Evolutionary conservation across 2,329 filamentous ascomycete species (phyloP), one percentile per base, ranked within the genome.

Genomic region (Trichothecium roseum): DNA sequence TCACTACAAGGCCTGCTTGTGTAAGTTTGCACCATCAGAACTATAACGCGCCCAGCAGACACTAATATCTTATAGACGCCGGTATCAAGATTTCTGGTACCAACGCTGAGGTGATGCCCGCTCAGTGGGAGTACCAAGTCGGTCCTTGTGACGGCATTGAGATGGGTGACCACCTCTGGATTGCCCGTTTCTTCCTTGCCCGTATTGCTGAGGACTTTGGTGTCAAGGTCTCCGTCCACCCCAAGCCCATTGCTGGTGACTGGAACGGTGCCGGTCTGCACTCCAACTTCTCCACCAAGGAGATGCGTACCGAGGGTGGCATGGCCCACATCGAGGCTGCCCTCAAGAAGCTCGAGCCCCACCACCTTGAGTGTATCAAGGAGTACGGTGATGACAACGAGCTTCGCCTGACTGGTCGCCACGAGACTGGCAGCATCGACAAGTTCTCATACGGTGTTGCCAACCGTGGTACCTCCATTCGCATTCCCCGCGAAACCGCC

Each of bases 91-190:
- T 98, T 64, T 94, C 88, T 18, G 91, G 91, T 55, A 96, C 91
- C 69, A 98, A 98, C 64, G 91, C 91, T 47, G 91, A 98, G 74
- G 91, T 98, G 55, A 94, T 95, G 84, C 84, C 87, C 45, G 87
- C 84, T 41, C 89, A 95, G 66, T 96, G 89, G 89, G 89, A 96
- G 63, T 95, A 85, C 78, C 89, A 95, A 61, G 84, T 95, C 52
- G 89, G 89, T 39, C 89, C 89, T 45, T 94, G 85, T 65, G 63
- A 69, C 37, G 89, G 87, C 45, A 95, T 95, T 52, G 69, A 80
- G 59, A 83, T 96, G 73, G 91, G 91, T 62, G 91, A 98, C 63
- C 81, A 96, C 57, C 85, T 98, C 53, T 96, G 89, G 91, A 72
- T 94, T 53, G 52, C 62, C 3, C 81, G 85, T 47, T 91, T 87